A percentile compares a stretch with the other conserved stretches of the same genome.
These are phyloP conservation scores for Cercis canadensis DNA, from an alignment of 306 rosid species.

Conservation along the genomic window DNA sequence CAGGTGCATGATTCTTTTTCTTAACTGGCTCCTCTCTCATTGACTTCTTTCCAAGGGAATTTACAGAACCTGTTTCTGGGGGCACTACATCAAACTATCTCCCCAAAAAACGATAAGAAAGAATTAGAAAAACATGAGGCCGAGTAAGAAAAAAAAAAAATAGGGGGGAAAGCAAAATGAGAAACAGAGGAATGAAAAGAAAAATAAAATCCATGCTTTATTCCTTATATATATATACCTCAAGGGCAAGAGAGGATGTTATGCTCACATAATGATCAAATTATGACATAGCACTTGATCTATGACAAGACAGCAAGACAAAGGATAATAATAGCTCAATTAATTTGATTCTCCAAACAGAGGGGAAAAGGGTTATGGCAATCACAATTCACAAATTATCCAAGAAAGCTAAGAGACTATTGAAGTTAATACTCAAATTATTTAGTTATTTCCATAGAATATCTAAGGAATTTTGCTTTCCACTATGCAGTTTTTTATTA, in stretches of 20 bases:
- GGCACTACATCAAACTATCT: conserved; percentile 90
- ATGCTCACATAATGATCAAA: too few species aligned
- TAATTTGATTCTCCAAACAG: too few species aligned
- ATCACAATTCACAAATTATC: too few species aligned
- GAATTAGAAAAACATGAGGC: background rate
- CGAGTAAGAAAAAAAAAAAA: conserved; percentile 30
- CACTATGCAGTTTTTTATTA: background rate
- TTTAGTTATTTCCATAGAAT: too few species aligned
- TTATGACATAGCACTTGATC: too few species aligned
- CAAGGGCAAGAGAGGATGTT: too few species aligned
- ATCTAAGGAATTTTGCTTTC: background rate
- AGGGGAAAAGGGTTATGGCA: too few species aligned
- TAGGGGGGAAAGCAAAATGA: background rate
- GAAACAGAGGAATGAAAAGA: background rate
- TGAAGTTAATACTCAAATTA: conserved; percentile 1
- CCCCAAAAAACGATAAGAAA: conserved; percentile 25
- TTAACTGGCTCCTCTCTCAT: conserved; percentile 60
- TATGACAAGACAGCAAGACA: too few species aligned
- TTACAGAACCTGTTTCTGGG: conserved; percentile 88
- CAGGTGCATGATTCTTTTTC: conserved; percentile 78
- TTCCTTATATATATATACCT: too few species aligned
- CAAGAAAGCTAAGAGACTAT: background rate
- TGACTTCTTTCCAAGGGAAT: conserved; percentile 74
- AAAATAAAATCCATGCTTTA: background rate
- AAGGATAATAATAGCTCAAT: too few species aligned